These are phyloP conservation scores for Purshia tridentata DNA, from an alignment of 306 rosid genomes.

Conservation along the genomic window DNA sequence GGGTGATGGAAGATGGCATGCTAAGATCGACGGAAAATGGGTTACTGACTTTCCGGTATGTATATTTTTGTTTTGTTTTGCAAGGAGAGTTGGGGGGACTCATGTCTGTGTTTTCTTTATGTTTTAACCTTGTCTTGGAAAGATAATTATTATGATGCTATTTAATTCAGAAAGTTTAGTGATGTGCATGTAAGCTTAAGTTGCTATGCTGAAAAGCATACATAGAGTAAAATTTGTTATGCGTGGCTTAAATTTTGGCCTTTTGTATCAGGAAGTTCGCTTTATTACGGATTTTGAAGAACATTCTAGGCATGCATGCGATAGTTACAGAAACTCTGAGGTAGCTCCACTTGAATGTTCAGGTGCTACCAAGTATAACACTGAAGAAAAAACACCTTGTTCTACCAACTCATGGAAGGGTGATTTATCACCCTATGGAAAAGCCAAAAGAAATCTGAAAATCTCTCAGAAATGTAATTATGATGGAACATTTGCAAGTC, in stretches of 20 bases:
- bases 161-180: background rate
- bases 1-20: background rate
- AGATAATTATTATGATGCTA: background rate
- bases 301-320: background rate
- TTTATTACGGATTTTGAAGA: background rate
- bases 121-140: background rate
- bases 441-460: background rate
- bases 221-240: background rate
- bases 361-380: background rate
- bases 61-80: background rate
- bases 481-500: background rate
- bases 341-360: background rate
- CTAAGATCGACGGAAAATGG: background rate
- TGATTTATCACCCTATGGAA: conserved; percentile 3
- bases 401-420: background rate
- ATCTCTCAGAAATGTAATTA: background rate
- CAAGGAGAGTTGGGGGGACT: background rate
- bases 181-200: background rate
- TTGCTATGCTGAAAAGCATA: background rate
- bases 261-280: conserved; percentile 8
- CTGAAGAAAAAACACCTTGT: background rate
- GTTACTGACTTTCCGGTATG: background rate
- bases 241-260: background rate
- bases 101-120: background rate
- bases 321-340: background rate